Evolutionary conservation across 2,329 filamentous ascomycete genomes (phyloP).

Genomic region (Cordyceps farinosa): DNA sequence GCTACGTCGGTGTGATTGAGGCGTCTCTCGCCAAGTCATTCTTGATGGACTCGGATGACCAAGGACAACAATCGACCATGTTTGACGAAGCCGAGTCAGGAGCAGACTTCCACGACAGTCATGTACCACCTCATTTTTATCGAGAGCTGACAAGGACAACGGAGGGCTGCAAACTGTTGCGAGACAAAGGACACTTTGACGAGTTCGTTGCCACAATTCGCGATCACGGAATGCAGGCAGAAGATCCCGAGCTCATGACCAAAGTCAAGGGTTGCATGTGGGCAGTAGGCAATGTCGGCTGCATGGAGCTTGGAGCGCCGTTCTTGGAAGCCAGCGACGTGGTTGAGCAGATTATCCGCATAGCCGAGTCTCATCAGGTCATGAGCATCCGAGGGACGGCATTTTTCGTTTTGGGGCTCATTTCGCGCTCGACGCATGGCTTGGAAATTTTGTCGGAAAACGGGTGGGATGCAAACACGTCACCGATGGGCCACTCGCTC

Average conservation of each 20-base stretch:
- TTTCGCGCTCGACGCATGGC: slow-evolving; percentile 87
- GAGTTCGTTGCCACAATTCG: slow-evolving; percentile 88
- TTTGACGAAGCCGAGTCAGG: slow-evolving; percentile 57
- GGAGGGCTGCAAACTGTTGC: slow-evolving; percentile 85
- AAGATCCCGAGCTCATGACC: slow-evolving; percentile 79
- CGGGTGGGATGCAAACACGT: slow-evolving; percentile 91
- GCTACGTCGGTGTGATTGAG: slow-evolving; percentile 91
- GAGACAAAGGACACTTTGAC: slow-evolving; percentile 92
- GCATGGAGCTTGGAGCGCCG: slow-evolving; percentile 93
- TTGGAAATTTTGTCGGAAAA: slow-evolving; percentile 85
- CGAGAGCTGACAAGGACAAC: slow-evolving; percentile 87
- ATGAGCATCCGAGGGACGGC: slow-evolving; percentile 93
- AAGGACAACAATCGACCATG: slow-evolving; percentile 53
- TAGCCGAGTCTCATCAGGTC: slow-evolving; percentile 83
- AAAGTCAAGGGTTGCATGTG: slow-evolving; percentile 97
- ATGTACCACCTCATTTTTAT: slow-evolving; percentile 96
- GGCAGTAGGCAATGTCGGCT: slow-evolving; percentile 97
- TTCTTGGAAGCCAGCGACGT: slow-evolving; percentile 91
- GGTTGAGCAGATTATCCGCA: slow-evolving; percentile 79
- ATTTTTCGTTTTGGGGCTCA: slow-evolving; percentile 90
- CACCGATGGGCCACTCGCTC: slow-evolving; percentile 74
- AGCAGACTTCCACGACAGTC: slow-evolving; percentile 56
- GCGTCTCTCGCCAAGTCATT: slow-evolving; percentile 90
- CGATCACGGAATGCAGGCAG: slow-evolving; percentile 78
- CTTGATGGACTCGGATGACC: slow-evolving; percentile 59